Base-by-base conservation (phyloP, 2,329 filamentous ascomycete species). In the Trichoderma afroharzianum region DNA sequence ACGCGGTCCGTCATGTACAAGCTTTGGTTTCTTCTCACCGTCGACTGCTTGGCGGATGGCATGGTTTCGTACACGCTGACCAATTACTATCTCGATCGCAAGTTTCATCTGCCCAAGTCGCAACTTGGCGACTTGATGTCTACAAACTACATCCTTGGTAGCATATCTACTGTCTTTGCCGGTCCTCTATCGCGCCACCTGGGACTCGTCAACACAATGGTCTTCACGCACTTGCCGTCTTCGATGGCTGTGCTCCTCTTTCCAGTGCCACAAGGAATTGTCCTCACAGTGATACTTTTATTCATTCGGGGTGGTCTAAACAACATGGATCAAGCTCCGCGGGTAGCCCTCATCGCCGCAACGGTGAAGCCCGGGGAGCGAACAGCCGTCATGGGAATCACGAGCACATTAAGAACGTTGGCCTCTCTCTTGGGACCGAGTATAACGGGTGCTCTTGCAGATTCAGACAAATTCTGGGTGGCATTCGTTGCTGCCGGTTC, bases 331-430 rank as follows among this genome's bases (percentile, higher is more conserved):
- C 90, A 92, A 80, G 90, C 88, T 0, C 90, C 90, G 0, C 84
- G 90, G 2, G 83, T 89, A 0, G 90, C 90, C 0, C 88, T 92
- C 71, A 91, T 92, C 63, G 89, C 90, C 1, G 89, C 89, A 0
- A 88, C 91, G 0, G 90, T 92, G 3, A 86, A 85, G 73, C 87
- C 89, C 0, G 86, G 88, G 68, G 90, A 92, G 79, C 83, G 90
- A 2, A 92, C 90, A 0, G 90, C 89, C 0, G 89, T 90, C n/a
- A 90, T 92, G 88, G 90, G 90, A 14, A 90, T 92, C 74, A 91
- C 89, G 0, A 84, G 82, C 61, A 88, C 88, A 76, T 72, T 91
- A 32, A 83, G 89, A 7, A 92, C 89, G 0, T 76, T 92, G 12
- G 88, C 89, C 0, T 85, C 88, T 73, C 88, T 83, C 71, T 78